Evolutionary conservation across 2,329 filamentous ascomycete genomes (phyloP).

Genomic region (Bipolaris bicolor): DNA sequence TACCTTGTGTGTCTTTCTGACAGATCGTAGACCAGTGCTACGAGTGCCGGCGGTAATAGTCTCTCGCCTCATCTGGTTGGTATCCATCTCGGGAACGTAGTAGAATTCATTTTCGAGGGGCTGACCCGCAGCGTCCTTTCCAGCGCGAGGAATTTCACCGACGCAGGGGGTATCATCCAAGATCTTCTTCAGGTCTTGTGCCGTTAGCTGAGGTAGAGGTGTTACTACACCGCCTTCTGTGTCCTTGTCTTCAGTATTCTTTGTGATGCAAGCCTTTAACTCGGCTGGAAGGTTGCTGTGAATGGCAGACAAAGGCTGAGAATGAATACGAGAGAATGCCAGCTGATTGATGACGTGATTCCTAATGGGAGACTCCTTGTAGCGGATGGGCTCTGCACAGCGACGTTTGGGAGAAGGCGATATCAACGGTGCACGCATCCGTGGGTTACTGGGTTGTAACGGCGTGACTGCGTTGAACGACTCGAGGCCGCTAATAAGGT

Average conservation of each 20-base stretch:
- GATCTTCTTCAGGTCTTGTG: constrained; percentile 67
- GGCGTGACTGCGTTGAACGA: constrained; percentile 74
- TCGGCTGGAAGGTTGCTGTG: constrained; percentile 80
- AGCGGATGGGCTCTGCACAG: constrained; percentile 30
- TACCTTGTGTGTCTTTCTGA: constrained; percentile 98
- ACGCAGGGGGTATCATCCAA: constrained; percentile 79
- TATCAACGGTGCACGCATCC: constrained; percentile 32
- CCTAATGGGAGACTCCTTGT: constrained; percentile 60
- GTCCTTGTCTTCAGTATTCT: constrained; percentile 30
- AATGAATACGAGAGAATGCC: constrained; percentile 90
- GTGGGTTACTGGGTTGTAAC: constrained; percentile 38
- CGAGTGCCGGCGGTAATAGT: constrained; percentile 85
- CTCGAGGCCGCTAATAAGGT: constrained; percentile 81
- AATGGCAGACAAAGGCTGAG: constrained; percentile 87
- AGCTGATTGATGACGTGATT: constrained; percentile 96
- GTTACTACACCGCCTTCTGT: constrained; percentile 27
- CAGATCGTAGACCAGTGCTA: constrained; percentile 86
- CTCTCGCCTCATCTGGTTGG: constrained; percentile 76
- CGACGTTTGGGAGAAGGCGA: constrained; percentile 43
- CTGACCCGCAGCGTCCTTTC: constrained; percentile 96
- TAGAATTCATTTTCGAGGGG: constrained; percentile 95
- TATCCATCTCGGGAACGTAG: constrained; percentile 87
- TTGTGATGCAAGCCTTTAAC: constrained; percentile 48
- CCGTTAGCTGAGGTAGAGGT: constrained; percentile 37
- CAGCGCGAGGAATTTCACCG: constrained; percentile 85